A percentile compares a stretch with the other conserved stretches of the same genome.
These are phyloP conservation scores for Solanum sitiens DNA, from an alignment of 257 asterid species.

Conservation along the genomic window DNA sequence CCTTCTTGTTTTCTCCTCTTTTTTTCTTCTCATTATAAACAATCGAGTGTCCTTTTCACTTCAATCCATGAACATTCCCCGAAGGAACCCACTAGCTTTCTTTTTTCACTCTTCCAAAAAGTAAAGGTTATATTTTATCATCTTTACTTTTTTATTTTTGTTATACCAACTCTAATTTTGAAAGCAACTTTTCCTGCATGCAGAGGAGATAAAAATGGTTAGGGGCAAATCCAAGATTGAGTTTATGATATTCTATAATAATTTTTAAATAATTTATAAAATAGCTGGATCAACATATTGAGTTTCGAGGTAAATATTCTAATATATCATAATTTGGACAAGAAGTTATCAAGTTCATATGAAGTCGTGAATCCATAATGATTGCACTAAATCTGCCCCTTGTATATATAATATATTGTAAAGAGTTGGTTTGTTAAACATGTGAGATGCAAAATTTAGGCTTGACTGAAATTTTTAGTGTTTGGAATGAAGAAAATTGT, in stretches of 20 bases:
- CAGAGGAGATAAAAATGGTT: not conserved
- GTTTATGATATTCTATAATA: not conserved
- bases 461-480: not conserved
- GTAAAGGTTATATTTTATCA: constrained; percentile 21
- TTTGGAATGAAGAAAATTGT: not conserved
- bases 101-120: constrained; percentile 15
- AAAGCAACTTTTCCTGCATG: not conserved
- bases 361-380: not conserved
- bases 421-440: not conserved
- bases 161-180: not conserved
- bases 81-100: constrained; percentile 6
- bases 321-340: not conserved
- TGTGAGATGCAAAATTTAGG: not conserved
- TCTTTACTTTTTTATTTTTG: not conserved
- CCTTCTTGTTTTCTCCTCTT: not conserved
- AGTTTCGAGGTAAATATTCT: not conserved
- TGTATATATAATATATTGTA: not conserved
- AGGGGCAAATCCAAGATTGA: not conserved
- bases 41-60: constrained; percentile 19
- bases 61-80: constrained; percentile 1
- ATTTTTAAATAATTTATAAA: not conserved
- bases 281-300: not conserved
- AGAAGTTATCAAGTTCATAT: not conserved
- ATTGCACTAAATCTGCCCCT: not conserved
- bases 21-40: constrained; percentile 8